Evolutionary conservation across 148 eudicot species (phyloP), one percentile per base, ranked within the genome.

Genomic region (Nepenthes gracilis): DNA sequence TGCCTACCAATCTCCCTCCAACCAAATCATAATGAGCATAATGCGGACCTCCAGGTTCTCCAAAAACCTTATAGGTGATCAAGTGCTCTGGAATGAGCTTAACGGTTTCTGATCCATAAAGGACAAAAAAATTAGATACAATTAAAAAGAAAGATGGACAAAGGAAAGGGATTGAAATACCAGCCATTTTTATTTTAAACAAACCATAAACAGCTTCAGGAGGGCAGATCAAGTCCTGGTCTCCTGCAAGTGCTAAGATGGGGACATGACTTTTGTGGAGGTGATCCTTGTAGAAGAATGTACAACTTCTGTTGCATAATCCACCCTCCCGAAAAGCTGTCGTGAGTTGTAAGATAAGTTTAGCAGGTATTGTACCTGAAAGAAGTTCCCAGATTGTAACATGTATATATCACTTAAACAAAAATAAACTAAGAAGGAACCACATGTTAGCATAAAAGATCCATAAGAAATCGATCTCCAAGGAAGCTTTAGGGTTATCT

Each of bases 21-120:
- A 93, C 92, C 75, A 93, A 74, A 67, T 93, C 99, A 65, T 93
- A 93, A 73, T 93, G 99, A 63, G 92, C 99, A 75, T 93, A 93
- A 78, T 93, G 97, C 12, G 95, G 95, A 64, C 99, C 99, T 56
- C 72, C 86, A 6, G 82, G 78, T 60, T 86, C 76, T 64, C 99
- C 99, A 63, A 93, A 77, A 53, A 89, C 78, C 75, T 89, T 82
- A 63, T 89, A 93, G 14, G 87, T 79, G 54, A 79, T 89, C 83
- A 84, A 71, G 67, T 81, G 66, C 65, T 86, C 77, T 14, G 89
- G 92, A 55, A 89, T 68, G 66, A 86, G 78, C 80, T 86, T 89
- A 34, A 64, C 95, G 3, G 99, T 89, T 61, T 89, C 99, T 93
- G 85, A 67, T 70, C 56, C 66, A 66, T 40, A 8, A 57, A 54